Evolutionary conservation across 169 alveolate species (phyloP).

Genomic region (Theileria orientalis): DNA sequence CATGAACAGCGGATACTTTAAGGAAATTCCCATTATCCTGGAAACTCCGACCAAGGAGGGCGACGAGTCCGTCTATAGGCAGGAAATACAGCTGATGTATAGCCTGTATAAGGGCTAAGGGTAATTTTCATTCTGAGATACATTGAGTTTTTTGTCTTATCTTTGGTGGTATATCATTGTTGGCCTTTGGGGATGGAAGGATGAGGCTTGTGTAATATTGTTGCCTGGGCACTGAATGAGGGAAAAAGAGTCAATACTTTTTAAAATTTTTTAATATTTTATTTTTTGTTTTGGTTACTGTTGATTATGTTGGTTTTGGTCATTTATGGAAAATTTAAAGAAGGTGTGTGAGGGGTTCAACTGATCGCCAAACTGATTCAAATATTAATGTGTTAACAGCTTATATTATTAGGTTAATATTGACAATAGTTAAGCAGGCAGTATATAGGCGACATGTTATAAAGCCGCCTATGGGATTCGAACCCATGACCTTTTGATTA

Average conservation of each 20-base stretch:
- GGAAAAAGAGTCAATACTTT: no score
- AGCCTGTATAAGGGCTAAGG: constrained; percentile 50
- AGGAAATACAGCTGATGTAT: constrained; percentile 78
- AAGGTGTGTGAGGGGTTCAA: neutral
- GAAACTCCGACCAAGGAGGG: constrained; percentile 85
- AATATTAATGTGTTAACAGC: neutral
- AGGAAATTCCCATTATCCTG: constrained; percentile 82
- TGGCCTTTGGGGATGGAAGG: no score
- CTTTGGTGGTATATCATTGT: no score
- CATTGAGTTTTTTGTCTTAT: neutral
- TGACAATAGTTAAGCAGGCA: neutral
- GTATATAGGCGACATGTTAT: neutral
- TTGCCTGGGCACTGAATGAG: no score
- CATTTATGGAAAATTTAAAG: no score
- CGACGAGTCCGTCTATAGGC: constrained; percentile 79
- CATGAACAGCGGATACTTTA: constrained; percentile 78
- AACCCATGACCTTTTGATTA: constrained; percentile 86
- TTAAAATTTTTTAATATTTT: no score
- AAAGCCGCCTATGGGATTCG: constrained; percentile 85
- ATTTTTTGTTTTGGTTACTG: no score
- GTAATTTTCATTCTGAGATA: neutral
- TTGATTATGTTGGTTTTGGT: no score
- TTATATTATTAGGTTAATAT: neutral
- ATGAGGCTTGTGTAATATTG: no score
- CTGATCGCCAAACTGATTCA: neutral